These are phyloP conservation scores for Pleomassaria siparia DNA, from an alignment of 2,329 filamentous ascomycete genomes.

Conservation along the genomic window DNA sequence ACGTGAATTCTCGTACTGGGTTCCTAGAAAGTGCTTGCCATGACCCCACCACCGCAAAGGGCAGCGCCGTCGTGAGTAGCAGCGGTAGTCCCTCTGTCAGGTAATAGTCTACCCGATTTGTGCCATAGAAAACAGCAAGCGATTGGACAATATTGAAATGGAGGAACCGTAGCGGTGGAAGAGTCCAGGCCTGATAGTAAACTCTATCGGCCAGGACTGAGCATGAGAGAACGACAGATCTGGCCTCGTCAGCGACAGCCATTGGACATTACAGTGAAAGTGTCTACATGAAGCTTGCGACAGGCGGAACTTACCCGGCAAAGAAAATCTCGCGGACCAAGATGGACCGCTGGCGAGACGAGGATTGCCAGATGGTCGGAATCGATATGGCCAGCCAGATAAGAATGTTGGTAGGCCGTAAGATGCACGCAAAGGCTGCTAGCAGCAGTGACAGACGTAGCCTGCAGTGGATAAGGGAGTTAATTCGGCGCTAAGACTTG, in stretches of 20 bases:
- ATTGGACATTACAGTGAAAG: constrained; percentile 14
- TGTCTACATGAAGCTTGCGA: neutral
- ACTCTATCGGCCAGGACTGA: constrained; percentile 70
- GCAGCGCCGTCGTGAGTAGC: constrained; percentile 78
- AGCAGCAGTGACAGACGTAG: constrained; percentile 64
- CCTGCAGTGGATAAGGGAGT: constrained; percentile 31
- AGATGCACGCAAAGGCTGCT: constrained; percentile 78
- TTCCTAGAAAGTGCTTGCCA: constrained; percentile 45
- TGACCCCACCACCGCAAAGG: constrained; percentile 70
- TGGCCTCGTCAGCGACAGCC: constrained; percentile 30
- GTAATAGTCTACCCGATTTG: constrained; percentile 91
- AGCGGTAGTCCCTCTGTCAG: constrained; percentile 85
- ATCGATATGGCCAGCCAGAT: constrained; percentile 74
- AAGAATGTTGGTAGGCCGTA: constrained; percentile 86
- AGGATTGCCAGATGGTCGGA: constrained; percentile 52
- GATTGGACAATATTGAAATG: constrained; percentile 89
- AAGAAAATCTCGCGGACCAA: constrained; percentile 65
- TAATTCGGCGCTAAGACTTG: constrained; percentile 17
- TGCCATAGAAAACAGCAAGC: constrained; percentile 89
- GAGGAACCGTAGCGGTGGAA: constrained; percentile 84
- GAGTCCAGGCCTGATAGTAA: constrained; percentile 84
- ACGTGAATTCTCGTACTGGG: constrained; percentile 15
- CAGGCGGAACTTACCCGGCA: constrained; percentile 52
- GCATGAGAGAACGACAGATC: constrained; percentile 60
- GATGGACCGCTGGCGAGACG: constrained; percentile 49